These are phyloP conservation scores for Eragrostis tef DNA, from an alignment of 202 grass and related monocot genomes.

Conservation along the genomic window DNA sequence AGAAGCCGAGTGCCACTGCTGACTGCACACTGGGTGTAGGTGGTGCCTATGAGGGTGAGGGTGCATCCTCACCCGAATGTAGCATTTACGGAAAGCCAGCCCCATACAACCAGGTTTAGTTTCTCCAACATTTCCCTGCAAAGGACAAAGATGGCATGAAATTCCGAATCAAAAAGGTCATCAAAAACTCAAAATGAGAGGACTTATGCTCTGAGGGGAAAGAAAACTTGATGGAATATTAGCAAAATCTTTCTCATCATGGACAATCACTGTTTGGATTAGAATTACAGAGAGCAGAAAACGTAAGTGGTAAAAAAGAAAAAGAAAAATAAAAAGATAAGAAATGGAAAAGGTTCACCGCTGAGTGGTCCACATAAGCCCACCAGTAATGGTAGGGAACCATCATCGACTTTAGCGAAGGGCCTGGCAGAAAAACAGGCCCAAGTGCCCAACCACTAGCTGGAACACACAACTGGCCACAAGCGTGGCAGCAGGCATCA, in stretches of 20 bases:
- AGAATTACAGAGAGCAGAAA: not conserved
- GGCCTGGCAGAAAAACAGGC: too few species aligned
- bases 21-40: too few species aligned
- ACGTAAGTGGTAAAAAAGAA: not conserved
- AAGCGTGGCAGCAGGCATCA: too few species aligned
- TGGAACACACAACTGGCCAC: too few species aligned
- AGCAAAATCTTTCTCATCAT: not conserved
- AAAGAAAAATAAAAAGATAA: too few species aligned
- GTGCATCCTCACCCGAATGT: constrained; percentile 33
- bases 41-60: not conserved
- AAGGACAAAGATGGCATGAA: not conserved
- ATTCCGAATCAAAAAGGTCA: not conserved
- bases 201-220: not conserved
- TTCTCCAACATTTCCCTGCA: constrained; percentile 43
- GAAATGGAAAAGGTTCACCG: too few species aligned
- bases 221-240: not conserved
- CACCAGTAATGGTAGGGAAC: too few species aligned
- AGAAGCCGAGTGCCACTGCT: too few species aligned
- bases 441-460: too few species aligned
- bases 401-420: too few species aligned
- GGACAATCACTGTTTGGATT: not conserved
- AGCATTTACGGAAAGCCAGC: constrained; percentile 49
- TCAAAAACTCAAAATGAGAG: too few species aligned
- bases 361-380: too few species aligned
- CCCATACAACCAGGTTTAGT: constrained; percentile 27